Base-by-base conservation (phyloP, 495 filamentous ascomycete species). In the Glarea lozoyensis region DNA sequence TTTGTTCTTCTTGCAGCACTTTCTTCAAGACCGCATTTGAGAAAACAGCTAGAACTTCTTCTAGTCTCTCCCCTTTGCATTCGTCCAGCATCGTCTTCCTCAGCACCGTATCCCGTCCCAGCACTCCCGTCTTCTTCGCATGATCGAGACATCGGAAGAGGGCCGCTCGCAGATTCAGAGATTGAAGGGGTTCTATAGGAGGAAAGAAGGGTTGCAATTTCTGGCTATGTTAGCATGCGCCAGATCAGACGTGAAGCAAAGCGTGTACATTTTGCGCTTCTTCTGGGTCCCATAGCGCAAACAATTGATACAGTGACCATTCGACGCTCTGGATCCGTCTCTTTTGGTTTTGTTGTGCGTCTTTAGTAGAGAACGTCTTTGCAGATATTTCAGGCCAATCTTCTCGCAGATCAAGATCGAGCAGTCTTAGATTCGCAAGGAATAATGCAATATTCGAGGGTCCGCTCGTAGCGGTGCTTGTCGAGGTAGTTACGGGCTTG, bases 1-100 rank as follows among this genome's bases (percentile, higher is more conserved):
- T 46, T n/a, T n/a, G n/a, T 38, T 52, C 67, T 52, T 54, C 58
- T 0, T 68, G 62, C 17, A 55, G 24, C 2, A 82, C 49, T 52
- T 84, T 88, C 57, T 82, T 83, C 38, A 95, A 60, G 10, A 94
- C 86, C 0, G 76, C 71, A 16, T 79, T 82, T 4, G 88, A 92
- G 57, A 95, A 93, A 0, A 74, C 70, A 10, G 81, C 75, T 10
- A 94, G 68, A 1, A 90, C 60, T 60, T 95, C 87, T 56, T 86
- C 83, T 42, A 86, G 72, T 48, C 84, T 75, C 45, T 87, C 85
- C 22, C 85, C 86, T 49, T 80, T 84, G 64, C 88, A 95, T 48
- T 95, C 87, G 58, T 95, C 88, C 43, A 95, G 66, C 84, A 93
- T 90, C 0, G 83, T 86, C 63, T 90, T 94, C 31, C 88, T 77